Conservation (phyloP, 306 rosid genomes). For the Dryas drummondii region DNA sequence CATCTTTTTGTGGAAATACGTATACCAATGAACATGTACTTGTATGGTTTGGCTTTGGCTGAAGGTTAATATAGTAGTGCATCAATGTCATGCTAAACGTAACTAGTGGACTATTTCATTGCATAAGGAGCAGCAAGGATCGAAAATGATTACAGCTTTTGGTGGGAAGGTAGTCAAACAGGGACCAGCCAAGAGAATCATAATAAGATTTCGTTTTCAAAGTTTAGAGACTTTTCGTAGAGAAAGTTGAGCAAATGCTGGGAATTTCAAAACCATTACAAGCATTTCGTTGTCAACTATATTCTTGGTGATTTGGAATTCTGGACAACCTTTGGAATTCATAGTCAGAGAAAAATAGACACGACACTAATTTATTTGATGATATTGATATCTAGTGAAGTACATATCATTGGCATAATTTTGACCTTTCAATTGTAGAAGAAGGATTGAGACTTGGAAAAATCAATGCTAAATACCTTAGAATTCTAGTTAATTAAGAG, state of each 20-base stretch:
- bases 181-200: neutral
- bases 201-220: neutral
- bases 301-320: neutral
- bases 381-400: neutral
- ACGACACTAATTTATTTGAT: neutral
- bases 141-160: neutral
- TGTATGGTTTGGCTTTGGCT: too few relatives aligned
- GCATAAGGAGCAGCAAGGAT: neutral
- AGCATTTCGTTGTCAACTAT: neutral
- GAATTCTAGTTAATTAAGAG: too few relatives aligned
- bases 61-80: too few relatives aligned
- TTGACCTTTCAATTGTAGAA: neutral
- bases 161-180: neutral
- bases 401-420: neutral
- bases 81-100: neutral
- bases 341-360: neutral
- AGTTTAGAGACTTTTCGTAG: neutral
- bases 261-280: neutral
- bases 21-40: too few relatives aligned
- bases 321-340: neutral
- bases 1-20: too few relatives aligned
- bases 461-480: neutral
- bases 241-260: neutral
- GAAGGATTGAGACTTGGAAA: neutral
- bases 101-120: neutral